Evolutionary conservation across 2,329 filamentous ascomycete species (phyloP).

Genomic region (Penicillium sp.): DNA sequence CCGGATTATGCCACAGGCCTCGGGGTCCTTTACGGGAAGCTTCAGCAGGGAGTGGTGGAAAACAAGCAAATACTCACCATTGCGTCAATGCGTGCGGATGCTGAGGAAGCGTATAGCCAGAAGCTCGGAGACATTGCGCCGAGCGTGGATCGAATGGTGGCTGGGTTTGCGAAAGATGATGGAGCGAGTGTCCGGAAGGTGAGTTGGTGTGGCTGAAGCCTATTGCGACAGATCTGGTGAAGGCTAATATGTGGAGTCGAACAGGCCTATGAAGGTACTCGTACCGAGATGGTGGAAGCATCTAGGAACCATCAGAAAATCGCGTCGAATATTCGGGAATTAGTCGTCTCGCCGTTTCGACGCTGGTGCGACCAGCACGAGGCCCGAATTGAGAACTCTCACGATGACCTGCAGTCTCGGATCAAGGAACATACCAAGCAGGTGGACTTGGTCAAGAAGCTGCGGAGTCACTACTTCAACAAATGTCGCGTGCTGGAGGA

Average conservation of each 20-base stretch:
- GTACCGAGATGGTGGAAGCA: conserved; percentile 89
- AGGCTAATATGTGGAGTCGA: conserved; percentile 9
- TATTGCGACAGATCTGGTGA: neutral
- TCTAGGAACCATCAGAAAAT: conserved; percentile 92
- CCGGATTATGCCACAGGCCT: conserved; percentile 95
- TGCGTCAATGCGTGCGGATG: conserved; percentile 91
- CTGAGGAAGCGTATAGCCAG: conserved; percentile 86
- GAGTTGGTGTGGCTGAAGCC: conserved; percentile 29
- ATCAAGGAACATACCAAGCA: conserved; percentile 95
- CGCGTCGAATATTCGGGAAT: conserved; percentile 91
- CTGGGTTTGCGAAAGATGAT: conserved; percentile 88
- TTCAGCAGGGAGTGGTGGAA: conserved; percentile 93
- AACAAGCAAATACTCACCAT: conserved; percentile 93
- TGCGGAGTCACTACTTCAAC: conserved; percentile 97
- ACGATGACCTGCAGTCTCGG: conserved; percentile 87
- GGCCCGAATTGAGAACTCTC: conserved; percentile 85
- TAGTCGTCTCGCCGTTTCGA: conserved; percentile 92
- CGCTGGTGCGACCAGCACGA: conserved; percentile 97
- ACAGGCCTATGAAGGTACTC: conserved; percentile 92
- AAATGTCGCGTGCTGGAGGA: conserved; percentile 97
- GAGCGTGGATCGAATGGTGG: conserved; percentile 75
- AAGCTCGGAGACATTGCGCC: conserved; percentile 81
- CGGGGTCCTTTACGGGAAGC: conserved; percentile 92
- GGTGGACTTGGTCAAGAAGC: conserved; percentile 86
- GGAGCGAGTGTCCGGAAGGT: conserved; percentile 96